Base-by-base conservation (phyloP, 2,329 filamentous ascomycete species). In the Alternaria postmessia region DNA sequence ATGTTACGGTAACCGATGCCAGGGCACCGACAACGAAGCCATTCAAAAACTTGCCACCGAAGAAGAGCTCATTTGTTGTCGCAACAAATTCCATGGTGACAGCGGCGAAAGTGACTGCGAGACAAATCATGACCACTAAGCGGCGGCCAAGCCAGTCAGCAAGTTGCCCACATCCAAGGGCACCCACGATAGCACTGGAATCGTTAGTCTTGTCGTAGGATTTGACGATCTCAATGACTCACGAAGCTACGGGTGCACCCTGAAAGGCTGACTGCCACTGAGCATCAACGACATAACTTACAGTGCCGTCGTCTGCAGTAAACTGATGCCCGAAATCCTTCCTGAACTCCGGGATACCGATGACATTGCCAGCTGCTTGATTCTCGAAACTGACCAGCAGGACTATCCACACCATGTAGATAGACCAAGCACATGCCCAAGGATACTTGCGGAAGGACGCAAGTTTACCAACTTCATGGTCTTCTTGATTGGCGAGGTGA, bases 231-330 rank as follows among this genome's bases (percentile, higher is more conserved):
- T 18, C 3, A 2, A 22, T 59, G 16, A 72, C 74, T 54, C 66
- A 77, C 62, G 74, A 75, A 39, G 81, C 80, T 18, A 81, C 75
- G 2, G 81, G 80, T 0, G 72, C 81, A 11, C 79, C 81, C 39
- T 76, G 75, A 61, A 83, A 82, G 5, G 81, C 81, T 20, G 73
- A 75, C 63, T 84, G 81, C 82, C 81, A 84, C 16, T 78, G 75
- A 4, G 80, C 76, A 14, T 77, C 67, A 8, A 83, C 66, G 7
- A 81, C 79, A 69, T 79, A 82, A 55, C 68, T 68, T 1, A 73
- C 75, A 1, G 72, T 77, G 1, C 75, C 71, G 44, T 72, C 62
- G 16, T 48, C 55, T 28, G 51, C 60, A 14, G 41, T 61, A 54
- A 61, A 80, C 7, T 65, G 54, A 44, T 73, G 64, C 0, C 81